Base-by-base conservation (phyloP, 768 basidiomycete genomes). In the Boletus reticuloceps region DNA sequence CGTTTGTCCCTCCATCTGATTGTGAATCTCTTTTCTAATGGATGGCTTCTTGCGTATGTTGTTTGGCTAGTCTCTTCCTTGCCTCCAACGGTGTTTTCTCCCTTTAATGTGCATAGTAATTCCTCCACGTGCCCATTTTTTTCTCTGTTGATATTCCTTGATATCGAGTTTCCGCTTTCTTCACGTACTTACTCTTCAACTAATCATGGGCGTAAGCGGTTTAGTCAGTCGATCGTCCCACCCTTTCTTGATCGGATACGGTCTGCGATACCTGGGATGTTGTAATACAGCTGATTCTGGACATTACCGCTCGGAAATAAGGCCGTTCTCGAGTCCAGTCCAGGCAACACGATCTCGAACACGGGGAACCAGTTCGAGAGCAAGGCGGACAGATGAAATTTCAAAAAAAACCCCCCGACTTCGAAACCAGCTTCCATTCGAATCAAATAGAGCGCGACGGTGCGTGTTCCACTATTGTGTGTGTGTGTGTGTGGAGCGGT, bases 231-330 rank as follows among this genome's bases (percentile, higher is more conserved):
- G 56, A 56, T 49, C 40, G 53, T 49, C 51, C 42, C 42, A 47
- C 53, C 20, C 40, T 49, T 58, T 64, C 59, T 64, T 69, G 69
- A 58, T 70, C 60, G 62, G 61, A 72, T 67, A 59, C 54, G 56
- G 64, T 58, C 66, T 68, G 70, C 66, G 58, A 70, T 70, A 72
- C 69, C 69, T 70, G 70, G 64, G 56, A 67, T 72, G 69, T 71
- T 70, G 70, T 70, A 70, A 69, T 70, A 70, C 67, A 72, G 51
- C 58, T 59, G 58, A 60, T 64, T 64, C 61, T 69, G 69, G 70
- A 71, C 63, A 27, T 50, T 42, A 40, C 37, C 25, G 17, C 54
- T 55, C 56, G 63, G 59, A 64, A 64, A 64, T 61, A 32, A 51
- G 40, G 25, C 22, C 36, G 31, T 16, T 47, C 32, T 5, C n/a